These are phyloP conservation scores for Debaryomyces maramus DNA, from an alignment of 805 yeast genomes.

Conservation along the genomic window DNA sequence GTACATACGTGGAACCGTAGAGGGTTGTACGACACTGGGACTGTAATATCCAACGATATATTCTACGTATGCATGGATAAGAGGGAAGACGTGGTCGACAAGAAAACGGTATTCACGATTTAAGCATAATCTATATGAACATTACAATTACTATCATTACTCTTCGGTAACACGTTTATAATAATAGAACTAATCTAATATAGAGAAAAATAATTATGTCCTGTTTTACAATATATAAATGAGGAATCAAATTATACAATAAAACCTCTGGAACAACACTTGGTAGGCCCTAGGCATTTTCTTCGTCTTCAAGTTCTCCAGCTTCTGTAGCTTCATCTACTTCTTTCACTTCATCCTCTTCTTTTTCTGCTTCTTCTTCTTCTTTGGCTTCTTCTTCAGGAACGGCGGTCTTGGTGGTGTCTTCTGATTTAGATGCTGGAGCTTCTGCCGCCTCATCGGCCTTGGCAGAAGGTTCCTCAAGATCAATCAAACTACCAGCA, in stretches of 20 bases:
- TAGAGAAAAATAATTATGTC: too few relatives aligned
- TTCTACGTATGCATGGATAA: conserved; percentile 31
- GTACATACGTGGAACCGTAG: conserved; percentile 22
- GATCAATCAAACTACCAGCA: conserved; percentile 7
- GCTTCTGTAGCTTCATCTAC: conserved; percentile 5
- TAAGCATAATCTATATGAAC: not conserved
- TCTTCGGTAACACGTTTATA: too few relatives aligned
- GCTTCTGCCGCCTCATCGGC: conserved; percentile 7
- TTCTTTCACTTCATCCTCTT: conserved; percentile 4
- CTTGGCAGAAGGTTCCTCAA: conserved; percentile 5
- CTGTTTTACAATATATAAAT: not conserved
- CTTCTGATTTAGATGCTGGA: too few relatives aligned
- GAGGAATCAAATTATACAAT: not conserved
- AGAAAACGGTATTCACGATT: conserved; percentile 8
- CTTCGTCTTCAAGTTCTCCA: not conserved
- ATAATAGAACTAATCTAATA: too few relatives aligned
- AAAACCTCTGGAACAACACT: not conserved
- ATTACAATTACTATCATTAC: not conserved
- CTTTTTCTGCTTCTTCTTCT: conserved; percentile 17
- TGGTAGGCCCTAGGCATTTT: not conserved
- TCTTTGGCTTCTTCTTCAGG: conserved; percentile 37
- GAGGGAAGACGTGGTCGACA: conserved; percentile 14
- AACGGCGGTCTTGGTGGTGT: too few relatives aligned
- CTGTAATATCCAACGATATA: conserved; percentile 15
- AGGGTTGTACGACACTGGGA: conserved; percentile 5